Evolutionary conservation across 768 basidiomycete species (phyloP).

Genomic region (Podaxis sp.): DNA sequence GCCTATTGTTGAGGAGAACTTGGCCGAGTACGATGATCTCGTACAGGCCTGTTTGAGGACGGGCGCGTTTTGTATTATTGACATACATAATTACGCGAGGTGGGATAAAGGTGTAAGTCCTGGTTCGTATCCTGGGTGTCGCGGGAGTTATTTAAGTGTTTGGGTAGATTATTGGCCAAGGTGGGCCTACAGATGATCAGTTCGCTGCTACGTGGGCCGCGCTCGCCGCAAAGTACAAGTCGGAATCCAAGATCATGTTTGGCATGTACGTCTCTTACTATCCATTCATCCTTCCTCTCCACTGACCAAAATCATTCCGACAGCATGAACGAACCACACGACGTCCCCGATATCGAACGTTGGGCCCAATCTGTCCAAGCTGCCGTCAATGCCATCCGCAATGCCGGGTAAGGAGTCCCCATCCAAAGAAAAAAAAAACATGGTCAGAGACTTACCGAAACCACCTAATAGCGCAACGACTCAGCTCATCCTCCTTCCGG

Average conservation of each 20-base stretch:
- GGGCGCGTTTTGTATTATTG: slow-evolving; percentile 55
- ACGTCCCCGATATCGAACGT: slow-evolving; percentile 44
- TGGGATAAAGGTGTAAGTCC: slow-evolving; percentile 44
- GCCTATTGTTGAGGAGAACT: slow-evolving; percentile 40
- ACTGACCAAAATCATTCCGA: neutral
- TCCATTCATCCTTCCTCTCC: neutral
- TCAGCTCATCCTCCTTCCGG: slow-evolving; percentile 60
- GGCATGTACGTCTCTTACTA: slow-evolving; percentile 38
- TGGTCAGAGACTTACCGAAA: neutral
- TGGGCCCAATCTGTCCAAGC: slow-evolving; percentile 58
- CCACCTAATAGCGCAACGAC: slow-evolving; percentile 39
- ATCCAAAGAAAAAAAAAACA: neutral
- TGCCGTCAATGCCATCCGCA: slow-evolving; percentile 62
- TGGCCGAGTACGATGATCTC: slow-evolving; percentile 50
- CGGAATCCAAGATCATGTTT: slow-evolving; percentile 42
- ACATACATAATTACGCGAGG: slow-evolving; percentile 63
- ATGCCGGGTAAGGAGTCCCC: slow-evolving; percentile 37
- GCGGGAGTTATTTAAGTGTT: neutral
- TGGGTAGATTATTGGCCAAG: slow-evolving; percentile 57
- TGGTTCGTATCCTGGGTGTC: neutral
- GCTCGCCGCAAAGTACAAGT: slow-evolving; percentile 50
- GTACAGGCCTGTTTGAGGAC: slow-evolving; percentile 49
- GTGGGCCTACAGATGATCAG: slow-evolving; percentile 53
- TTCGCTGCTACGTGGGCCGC: slow-evolving; percentile 54
- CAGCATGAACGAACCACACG: slow-evolving; percentile 68